Conservation (phyloP, 768 basidiomycete species). For the Leccinum olivaceopallidum region DNA sequence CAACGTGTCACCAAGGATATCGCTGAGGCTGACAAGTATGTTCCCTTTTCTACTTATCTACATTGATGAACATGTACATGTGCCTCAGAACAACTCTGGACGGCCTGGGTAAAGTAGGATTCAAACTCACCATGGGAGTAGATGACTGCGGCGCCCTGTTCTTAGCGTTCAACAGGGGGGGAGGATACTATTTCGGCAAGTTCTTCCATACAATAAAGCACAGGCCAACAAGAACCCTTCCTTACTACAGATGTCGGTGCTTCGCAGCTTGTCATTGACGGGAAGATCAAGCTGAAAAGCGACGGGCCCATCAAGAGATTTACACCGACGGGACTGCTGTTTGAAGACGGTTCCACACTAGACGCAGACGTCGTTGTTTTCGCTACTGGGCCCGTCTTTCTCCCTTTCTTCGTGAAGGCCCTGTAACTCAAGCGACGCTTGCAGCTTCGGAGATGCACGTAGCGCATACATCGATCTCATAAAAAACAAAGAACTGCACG, state of each 20-base stretch:
- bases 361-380: constrained; percentile 45
- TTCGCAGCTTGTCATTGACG: constrained; percentile 43
- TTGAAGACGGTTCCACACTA: constrained; percentile 37
- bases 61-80: neutral
- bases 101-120: constrained; percentile 56
- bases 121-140: constrained; percentile 51
- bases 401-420: neutral
- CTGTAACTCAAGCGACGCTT: neutral
- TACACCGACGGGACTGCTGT: constrained; percentile 27
- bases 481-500: constrained; percentile 20
- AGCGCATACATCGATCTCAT: constrained; percentile 19
- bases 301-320: constrained; percentile 33
- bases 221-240: neutral
- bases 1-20: constrained; percentile 42
- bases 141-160: constrained; percentile 53
- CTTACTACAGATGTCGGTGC: constrained; percentile 38
- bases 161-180: constrained; percentile 48
- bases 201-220: neutral
- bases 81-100: constrained; percentile 49
- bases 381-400: constrained; percentile 29
- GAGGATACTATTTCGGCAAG: constrained; percentile 70
- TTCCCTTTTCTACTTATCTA: neutral
- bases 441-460: constrained; percentile 25
- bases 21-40: constrained; percentile 57
- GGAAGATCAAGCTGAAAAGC: constrained; percentile 46